These are phyloP conservation scores for Syzygium malaccense DNA, from an alignment of 441 rosid genomes.

Conservation along the genomic window DNA sequence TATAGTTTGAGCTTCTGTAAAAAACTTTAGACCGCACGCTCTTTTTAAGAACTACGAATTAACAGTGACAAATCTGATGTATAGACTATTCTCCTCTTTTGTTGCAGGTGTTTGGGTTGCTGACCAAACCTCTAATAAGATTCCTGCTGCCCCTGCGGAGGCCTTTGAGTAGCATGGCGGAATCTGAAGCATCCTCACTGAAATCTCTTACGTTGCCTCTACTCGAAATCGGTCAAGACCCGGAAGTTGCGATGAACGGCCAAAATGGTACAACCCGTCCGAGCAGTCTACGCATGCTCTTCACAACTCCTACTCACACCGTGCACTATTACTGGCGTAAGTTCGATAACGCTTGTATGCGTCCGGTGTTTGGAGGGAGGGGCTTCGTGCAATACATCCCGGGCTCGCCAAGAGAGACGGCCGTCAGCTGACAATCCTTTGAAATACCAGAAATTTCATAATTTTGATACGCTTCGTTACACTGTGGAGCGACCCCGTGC, in stretches of 20 bases:
- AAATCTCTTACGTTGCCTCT: conserved; percentile 1
- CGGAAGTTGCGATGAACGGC: not conserved
- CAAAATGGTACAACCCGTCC: not conserved
- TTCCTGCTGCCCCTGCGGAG: conserved; percentile 2
- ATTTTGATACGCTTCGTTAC: not conserved
- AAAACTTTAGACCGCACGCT: not conserved
- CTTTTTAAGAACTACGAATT: not conserved
- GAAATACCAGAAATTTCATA: not conserved
- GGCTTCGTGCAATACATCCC: conserved; percentile 2
- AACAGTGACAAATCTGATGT: not conserved
- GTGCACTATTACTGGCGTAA: conserved; percentile 13
- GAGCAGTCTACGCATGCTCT: conserved; percentile 3
- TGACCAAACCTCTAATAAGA: conserved; percentile 12
- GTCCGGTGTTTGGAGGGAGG: conserved; percentile 13
- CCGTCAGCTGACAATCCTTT: not conserved
- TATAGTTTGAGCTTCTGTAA: not conserved
- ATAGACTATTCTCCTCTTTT: not conserved
- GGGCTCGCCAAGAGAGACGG: not conserved
- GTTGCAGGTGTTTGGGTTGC: conserved; percentile 8
- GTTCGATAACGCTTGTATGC: conserved; percentile 10
- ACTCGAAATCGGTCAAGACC: not conserved
- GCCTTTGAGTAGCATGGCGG: not conserved
- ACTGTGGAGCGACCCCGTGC: not conserved
- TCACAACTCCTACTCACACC: not conserved
- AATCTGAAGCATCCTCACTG: not conserved